Base-by-base conservation (phyloP, 192 early-diverging fungal species). In the Coemansia sp. region DNA sequence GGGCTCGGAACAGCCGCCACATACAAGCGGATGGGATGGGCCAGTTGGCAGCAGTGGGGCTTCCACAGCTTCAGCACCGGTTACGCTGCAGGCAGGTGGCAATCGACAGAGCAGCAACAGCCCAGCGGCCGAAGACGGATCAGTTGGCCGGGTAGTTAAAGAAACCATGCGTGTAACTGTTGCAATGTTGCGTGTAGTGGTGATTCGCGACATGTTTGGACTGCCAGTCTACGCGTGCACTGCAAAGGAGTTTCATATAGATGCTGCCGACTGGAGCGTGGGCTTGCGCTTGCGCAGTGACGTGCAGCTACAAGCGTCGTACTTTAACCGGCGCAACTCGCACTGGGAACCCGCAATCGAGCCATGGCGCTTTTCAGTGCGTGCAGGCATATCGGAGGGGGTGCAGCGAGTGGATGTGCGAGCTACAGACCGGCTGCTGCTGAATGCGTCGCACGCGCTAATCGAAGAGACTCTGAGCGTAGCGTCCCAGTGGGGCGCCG, bases 341-440 rank as follows among this genome's bases (percentile, higher is more conserved):
- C 95, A 97, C 66, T 99, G 97, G 97, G 97, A 99, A 66, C 94
- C 97, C 3, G 62, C 98, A 37, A 53, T 97, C 14, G 97, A 99
- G 69, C 92, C 89, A 6, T 96, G 91, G 88, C 74, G 89, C 38
- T 88, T 90, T 51, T 66, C 74, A 6, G 42, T 89, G 11, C 75
- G 82, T 37, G 54, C 86, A 32, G 57, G 53, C 10, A 49, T 56
- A 18, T 63, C 50, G 0, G 20, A 39, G 3, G 57, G 18, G 3
- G 57, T 38, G 51, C 81, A 43, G 52, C 72, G 51, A 15, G 63
- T 94, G 7, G 89, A 91, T 30, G 53, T 94, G 6, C 73, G 75
- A 39, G 85, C 90, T 15, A 80, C 80, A 3, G 84, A 88, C 40
- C 82, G 82, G 44, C 79, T 97, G 54, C 87, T 96, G 58, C 49